Conservation (phyloP, 306 rosid genomes). For the Glycyrrhiza uralensis region DNA sequence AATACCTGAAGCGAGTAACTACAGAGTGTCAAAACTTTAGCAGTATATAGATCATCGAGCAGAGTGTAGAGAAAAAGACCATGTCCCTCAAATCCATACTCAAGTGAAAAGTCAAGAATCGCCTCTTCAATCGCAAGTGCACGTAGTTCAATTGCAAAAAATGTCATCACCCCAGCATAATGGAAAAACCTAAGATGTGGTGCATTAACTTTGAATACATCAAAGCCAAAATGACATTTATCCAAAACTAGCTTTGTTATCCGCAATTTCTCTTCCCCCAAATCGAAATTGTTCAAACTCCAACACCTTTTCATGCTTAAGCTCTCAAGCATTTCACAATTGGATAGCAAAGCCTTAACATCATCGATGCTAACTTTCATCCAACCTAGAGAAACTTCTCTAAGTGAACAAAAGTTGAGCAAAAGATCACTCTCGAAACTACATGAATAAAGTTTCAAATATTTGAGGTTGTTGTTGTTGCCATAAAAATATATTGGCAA, state of each 20-base stretch:
- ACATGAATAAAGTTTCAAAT: slow-evolving; percentile 12
- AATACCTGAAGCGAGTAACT: slow-evolving; percentile 32
- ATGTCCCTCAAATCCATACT: background rate
- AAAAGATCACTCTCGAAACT: background rate
- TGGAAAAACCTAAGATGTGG: slow-evolving; percentile 1
- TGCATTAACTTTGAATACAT: background rate
- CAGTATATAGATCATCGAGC: background rate
- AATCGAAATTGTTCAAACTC: background rate
- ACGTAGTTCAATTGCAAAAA: background rate
- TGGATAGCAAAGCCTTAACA: background rate
- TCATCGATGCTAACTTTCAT: background rate
- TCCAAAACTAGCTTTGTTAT: background rate
- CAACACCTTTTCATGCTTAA: slow-evolving; percentile 2
- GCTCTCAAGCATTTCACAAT: background rate
- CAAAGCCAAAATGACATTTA: background rate
- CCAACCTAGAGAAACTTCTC: slow-evolving; percentile 23
- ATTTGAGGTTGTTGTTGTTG: background rate
- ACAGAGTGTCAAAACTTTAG: slow-evolving; percentile 16
- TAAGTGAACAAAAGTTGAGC: slow-evolving; percentile 9
- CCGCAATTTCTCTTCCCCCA: background rate
- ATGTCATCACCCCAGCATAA: background rate
- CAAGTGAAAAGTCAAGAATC: background rate
- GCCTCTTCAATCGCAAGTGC: background rate
- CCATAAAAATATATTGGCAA: background rate
- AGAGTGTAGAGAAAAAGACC: background rate